Evolutionary conservation across 208 protist genomes (phyloP).

Genomic region (Porcisia hertigi): DNA sequence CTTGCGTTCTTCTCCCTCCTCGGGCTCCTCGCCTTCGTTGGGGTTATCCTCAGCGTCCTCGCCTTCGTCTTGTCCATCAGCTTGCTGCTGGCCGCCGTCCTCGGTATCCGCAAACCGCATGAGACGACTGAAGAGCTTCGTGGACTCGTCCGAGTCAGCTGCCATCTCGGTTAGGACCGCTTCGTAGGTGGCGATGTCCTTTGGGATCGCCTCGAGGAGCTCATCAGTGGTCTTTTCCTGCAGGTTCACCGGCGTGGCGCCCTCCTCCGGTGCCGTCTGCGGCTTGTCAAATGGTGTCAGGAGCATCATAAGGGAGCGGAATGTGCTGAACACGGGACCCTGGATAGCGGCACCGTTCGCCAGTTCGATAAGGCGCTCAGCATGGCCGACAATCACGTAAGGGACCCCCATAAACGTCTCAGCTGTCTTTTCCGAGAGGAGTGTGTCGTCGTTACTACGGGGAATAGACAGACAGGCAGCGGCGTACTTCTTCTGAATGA

Average conservation of each 20-base stretch:
- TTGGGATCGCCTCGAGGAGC: conserved; percentile 37
- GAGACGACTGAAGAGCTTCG: conserved; percentile 44
- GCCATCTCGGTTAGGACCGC: conserved; percentile 36
- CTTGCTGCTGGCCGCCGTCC: conserved; percentile 19
- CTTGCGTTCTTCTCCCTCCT: conserved; percentile 19
- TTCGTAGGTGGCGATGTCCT: conserved; percentile 44
- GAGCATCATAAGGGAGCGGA: conserved; percentile 47
- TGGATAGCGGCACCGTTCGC: conserved; percentile 54
- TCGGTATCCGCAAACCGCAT: conserved; percentile 23
- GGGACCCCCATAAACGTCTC: conserved; percentile 61
- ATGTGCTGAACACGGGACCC: conserved; percentile 49
- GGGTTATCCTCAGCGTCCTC: conserved; percentile 13
- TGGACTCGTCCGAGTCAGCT: conserved; percentile 53
- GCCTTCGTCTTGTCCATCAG: conserved; percentile 14
- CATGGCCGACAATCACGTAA: conserved; percentile 62
- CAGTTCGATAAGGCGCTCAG: conserved; percentile 47
- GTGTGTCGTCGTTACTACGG: conserved; percentile 53
- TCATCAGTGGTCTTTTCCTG: conserved; percentile 25
- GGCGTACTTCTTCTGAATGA: conserved; percentile 65
- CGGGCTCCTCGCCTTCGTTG: conserved; percentile 14
- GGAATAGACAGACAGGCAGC: conserved; percentile 71
- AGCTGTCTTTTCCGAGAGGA: conserved; percentile 62
- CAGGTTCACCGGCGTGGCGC: conserved; percentile 27
- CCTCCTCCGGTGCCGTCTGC: conserved; percentile 17
- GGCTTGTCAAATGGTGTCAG: conserved; percentile 65